phyloP scores from a whole-genome alignment of 352 stramenopile species.

The Globisporangium radiosum region DNA sequence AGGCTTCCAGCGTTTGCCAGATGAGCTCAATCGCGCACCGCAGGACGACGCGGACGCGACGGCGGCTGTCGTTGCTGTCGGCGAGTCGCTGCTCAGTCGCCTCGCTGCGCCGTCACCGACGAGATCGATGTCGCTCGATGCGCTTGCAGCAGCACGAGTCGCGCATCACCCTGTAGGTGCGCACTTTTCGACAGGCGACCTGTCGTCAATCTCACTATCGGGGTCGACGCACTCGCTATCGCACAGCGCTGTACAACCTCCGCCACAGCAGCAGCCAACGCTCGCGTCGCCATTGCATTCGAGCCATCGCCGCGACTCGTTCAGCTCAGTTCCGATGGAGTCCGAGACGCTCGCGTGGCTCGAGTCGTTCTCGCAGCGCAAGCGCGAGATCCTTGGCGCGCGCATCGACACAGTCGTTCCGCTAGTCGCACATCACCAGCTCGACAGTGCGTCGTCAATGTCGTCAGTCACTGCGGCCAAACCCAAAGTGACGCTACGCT shows the following conservation, averaged over 20 bases:
- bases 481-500: not conserved
- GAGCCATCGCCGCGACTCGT: constrained; percentile 10
- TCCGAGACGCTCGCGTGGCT: constrained; percentile 62
- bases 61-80: constrained; percentile 17
- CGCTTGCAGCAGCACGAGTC: not conserved
- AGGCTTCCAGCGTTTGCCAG: constrained; percentile 29
- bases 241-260: not conserved
- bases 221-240: not conserved
- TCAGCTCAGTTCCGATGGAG: constrained; percentile 8
- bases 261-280: not conserved
- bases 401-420: constrained; percentile 18
- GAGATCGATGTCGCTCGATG: constrained; percentile 2
- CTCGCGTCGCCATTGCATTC: too few species aligned
- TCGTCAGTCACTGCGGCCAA: not conserved
- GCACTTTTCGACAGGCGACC: constrained; percentile 1
- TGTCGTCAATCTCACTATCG: constrained; percentile 10
- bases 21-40: constrained; percentile 6
- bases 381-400: constrained; percentile 51
- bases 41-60: constrained; percentile 15
- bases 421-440: not conserved
- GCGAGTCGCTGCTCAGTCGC: constrained; percentile 28
- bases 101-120: constrained; percentile 14
- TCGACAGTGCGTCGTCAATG: not conserved
- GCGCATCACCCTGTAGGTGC: not conserved
- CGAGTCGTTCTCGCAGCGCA: constrained; percentile 52